These are phyloP conservation scores for Stylonectria norvegica DNA, from an alignment of 2,329 filamentous ascomycete species.

Conservation along the genomic window DNA sequence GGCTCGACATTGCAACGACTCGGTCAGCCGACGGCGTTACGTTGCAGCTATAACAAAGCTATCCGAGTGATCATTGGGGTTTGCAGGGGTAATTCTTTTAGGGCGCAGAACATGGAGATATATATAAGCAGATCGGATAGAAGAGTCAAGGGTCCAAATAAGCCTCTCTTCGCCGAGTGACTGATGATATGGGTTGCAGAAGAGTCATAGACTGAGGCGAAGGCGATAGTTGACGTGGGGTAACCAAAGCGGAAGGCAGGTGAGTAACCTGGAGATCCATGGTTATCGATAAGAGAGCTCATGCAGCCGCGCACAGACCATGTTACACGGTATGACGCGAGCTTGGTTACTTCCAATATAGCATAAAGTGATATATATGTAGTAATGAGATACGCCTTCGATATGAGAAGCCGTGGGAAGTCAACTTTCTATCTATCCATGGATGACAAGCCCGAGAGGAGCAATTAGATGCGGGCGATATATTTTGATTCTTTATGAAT, in stretches of 20 bases:
- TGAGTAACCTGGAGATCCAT: background rate
- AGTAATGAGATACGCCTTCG: too few relatives aligned
- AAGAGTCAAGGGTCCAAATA: too few relatives aligned
- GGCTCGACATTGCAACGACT: conserved; percentile 46
- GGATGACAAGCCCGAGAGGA: too few relatives aligned
- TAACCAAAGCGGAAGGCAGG: background rate
- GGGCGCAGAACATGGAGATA: background rate
- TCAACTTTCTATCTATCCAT: too few relatives aligned
- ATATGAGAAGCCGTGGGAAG: too few relatives aligned
- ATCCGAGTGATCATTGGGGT: conserved; percentile 30
- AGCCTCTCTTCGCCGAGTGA: conserved; percentile 24
- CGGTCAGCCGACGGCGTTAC: conserved; percentile 22
- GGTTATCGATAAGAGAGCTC: background rate
- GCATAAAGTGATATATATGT: too few relatives aligned
- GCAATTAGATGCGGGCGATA: too few relatives aligned
- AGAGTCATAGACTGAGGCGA: conserved; percentile 30
- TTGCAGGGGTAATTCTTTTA: background rate
- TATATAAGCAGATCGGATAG: conserved; percentile 10
- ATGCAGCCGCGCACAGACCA: too few relatives aligned
- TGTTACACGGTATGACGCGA: too few relatives aligned
- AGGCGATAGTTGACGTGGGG: too few relatives aligned
- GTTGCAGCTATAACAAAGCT: conserved; percentile 19
- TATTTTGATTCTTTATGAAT: too few relatives aligned
- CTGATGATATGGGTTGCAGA: conserved; percentile 15
- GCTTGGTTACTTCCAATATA: too few relatives aligned